phyloP scores from a whole-genome alignment of 345 rosid genomes.

The Iberis pinnata region DNA sequence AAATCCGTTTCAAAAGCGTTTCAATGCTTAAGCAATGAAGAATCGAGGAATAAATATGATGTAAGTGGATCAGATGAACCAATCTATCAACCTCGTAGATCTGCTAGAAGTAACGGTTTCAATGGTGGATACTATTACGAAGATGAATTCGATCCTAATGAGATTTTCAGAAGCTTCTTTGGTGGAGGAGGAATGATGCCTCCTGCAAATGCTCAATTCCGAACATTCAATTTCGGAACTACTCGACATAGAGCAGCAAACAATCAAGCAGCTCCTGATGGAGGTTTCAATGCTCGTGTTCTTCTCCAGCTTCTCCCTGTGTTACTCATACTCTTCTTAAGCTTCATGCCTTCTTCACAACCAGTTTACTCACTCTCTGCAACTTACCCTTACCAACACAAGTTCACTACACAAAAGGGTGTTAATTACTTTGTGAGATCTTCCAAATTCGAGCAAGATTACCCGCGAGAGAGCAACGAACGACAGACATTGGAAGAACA shows the following conservation, averaged over 20 bases:
- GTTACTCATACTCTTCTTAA: constrained; percentile 58
- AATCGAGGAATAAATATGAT: constrained; percentile 60
- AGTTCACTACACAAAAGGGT: constrained; percentile 58
- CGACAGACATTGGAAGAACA: constrained; percentile 50
- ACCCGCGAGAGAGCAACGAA: constrained; percentile 43
- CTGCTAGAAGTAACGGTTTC: constrained; percentile 42
- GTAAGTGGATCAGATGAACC: constrained; percentile 74
- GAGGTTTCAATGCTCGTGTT: constrained; percentile 53
- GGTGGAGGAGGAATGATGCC: constrained; percentile 72
- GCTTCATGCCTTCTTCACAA: constrained; percentile 67
- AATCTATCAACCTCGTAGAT: constrained; percentile 38
- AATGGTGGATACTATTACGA: constrained; percentile 51
- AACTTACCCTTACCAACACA: constrained; percentile 68
- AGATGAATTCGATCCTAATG: constrained; percentile 78
- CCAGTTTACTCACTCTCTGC: constrained; percentile 62
- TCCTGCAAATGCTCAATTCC: constrained; percentile 61
- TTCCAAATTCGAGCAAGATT: constrained; percentile 68
- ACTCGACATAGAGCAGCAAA: constrained; percentile 52
- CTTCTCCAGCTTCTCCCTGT: constrained; percentile 80
- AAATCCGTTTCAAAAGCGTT: constrained; percentile 82
- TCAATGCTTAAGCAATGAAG: constrained; percentile 80
- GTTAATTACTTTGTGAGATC: constrained; percentile 82
- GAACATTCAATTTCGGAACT: constrained; percentile 59
- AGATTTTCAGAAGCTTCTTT: constrained; percentile 89
- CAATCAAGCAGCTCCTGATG: constrained; percentile 34